These are phyloP conservation scores for Raddia guianensis DNA, from an alignment of 176 grass and related monocot genomes.

Conservation along the genomic window DNA sequence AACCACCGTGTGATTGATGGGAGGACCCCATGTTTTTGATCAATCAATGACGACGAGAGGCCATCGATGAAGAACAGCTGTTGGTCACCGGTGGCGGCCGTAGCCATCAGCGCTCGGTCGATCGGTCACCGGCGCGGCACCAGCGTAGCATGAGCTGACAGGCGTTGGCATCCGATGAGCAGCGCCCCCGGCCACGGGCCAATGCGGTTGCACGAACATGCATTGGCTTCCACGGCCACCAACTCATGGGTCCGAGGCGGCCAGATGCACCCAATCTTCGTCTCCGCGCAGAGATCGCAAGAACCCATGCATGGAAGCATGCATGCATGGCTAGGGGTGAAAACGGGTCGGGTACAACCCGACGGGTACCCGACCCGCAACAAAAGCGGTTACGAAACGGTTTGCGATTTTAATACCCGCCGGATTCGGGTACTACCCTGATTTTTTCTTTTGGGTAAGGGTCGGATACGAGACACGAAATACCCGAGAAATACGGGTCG, in stretches of 20 bases:
- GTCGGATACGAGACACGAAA: too few species aligned
- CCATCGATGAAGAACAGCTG: background rate
- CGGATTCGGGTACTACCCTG: too few species aligned
- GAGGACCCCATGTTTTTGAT: background rate
- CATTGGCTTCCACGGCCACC: background rate
- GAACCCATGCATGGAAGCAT: constrained; percentile 13
- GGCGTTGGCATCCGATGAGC: background rate
- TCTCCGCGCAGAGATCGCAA: constrained; percentile 34
- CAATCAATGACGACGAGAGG: background rate
- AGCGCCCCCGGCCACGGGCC: background rate
- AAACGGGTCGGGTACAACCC: too few species aligned
- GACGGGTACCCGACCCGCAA: too few species aligned
- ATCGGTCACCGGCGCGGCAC: background rate
- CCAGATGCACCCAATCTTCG: constrained; percentile 27
- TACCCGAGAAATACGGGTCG: too few species aligned
- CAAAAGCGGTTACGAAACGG: too few species aligned
- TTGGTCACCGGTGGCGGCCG: constrained; percentile 16
- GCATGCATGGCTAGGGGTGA: background rate
- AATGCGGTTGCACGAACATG: constrained; percentile 32
- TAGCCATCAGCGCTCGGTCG: background rate
- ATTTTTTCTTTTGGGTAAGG: too few species aligned
- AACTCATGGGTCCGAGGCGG: background rate
- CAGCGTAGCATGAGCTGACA: constrained; percentile 20
- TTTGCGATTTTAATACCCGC: too few species aligned
- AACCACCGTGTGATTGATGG: constrained; percentile 21